A percentile compares a stretch with the other conserved stretches of the same genome.
phyloP scores from a whole-genome alignment of 441 rosid genomes.

The Populus tomentosa region DNA sequence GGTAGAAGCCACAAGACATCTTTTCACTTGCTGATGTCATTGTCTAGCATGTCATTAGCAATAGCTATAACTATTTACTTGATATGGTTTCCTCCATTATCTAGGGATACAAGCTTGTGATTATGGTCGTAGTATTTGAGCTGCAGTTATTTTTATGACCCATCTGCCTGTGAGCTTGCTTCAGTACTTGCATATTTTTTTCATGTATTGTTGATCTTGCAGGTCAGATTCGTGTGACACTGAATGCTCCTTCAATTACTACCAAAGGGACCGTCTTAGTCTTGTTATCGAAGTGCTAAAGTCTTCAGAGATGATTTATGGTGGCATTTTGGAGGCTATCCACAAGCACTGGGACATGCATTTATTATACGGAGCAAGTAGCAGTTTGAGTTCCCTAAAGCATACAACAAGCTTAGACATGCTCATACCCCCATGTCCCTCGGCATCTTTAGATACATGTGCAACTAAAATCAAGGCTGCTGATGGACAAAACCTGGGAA shows the following conservation, averaged over 20 bases:
- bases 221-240: constrained; percentile 67
- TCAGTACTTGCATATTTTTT: constrained; percentile 18
- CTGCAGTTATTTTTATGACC: not conserved
- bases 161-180: constrained; percentile 7
- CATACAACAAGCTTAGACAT: constrained; percentile 24
- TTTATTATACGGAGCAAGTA: constrained; percentile 28
- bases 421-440: constrained; percentile 21
- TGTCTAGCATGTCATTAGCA: too few species aligned
- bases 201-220: constrained; percentile 34
- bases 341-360: constrained; percentile 53
- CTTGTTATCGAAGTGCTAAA: constrained; percentile 58
- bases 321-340: constrained; percentile 47
- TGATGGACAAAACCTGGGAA: constrained; percentile 33
- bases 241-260: constrained; percentile 53
- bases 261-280: constrained; percentile 57
- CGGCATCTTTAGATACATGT: constrained; percentile 32
- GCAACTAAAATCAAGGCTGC: constrained; percentile 26
- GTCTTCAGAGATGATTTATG: too few species aligned
- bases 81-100: too few species aligned
- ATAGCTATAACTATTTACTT: too few species aligned
- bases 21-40: too few species aligned
- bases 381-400: constrained; percentile 37
- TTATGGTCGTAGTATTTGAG: not conserved
- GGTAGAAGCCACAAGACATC: too few species aligned
- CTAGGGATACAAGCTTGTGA: too few species aligned